Evolutionary conservation across 345 rosid genomes (phyloP), one percentile per base, ranked within the genome.

Genomic region (Acer negundo): DNA sequence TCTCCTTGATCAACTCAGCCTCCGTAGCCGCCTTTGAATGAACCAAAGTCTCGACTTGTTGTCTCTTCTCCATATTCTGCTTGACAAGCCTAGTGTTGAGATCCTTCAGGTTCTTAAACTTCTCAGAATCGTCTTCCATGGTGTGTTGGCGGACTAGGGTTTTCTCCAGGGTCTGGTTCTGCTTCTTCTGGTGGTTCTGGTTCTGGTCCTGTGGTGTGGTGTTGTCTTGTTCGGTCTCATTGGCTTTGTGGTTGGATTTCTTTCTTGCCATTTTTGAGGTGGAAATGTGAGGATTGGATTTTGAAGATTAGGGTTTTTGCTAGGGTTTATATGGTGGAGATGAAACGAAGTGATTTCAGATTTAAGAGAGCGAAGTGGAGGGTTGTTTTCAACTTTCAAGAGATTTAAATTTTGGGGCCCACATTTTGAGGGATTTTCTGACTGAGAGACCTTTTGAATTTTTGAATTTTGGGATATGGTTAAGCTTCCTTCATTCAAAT

Each of bases 31-130:
- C 70, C 35, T 87, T 88, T 5, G 82, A 82, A 16, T 76, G 77
- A 40, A 40, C 75, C 74, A 95, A 80, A 1, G 85, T 84, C 67
- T 86, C 89, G 49, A 89, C 83, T 81, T 87, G 86, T 16, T 84
- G 85, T 61, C 93, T 80, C 67, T 75, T 74, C 62, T 90, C 94
- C 72, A 81, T 3, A 3, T 89, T 81, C 85, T 90, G 87, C 53
- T 88, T 88, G 72, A 93, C 58, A 62, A 95, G 95, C 42, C 85
- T 3, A 20, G 63, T 67, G 83, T 92, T 92, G 67, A 93, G 94
- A 44, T 85, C 74, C 79, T 88, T 91, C 69, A 95, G 81, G 74
- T 58, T 85, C 70, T 85, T 84, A 10, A 92, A 65, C 80, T 80
- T 86, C 80, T 89, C 92, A 4, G 71, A 35, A 35, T 77, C 56